phyloP scores from a whole-genome alignment of 805 yeast species.

The Metschnikowia cubensis region DNA sequence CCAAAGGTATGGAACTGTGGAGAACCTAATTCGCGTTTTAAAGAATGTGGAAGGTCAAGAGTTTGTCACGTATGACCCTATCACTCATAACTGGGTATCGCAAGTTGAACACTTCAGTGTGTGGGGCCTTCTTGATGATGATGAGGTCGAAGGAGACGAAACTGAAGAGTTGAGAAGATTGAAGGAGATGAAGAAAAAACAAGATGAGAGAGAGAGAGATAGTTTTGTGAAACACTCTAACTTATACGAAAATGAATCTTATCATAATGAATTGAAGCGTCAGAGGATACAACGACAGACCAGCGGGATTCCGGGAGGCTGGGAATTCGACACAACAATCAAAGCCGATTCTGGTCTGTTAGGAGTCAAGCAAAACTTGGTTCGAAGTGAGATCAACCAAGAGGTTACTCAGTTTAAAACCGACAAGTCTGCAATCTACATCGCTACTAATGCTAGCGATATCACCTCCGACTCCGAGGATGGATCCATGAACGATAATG shows the following conservation, averaged over 20 bases:
- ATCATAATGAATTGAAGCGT: constrained; percentile 31
- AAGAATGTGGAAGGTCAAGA: constrained; percentile 64
- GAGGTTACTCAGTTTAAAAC: constrained; percentile 22
- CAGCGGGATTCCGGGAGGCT: constrained; percentile 35
- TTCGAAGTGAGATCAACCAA: constrained; percentile 28
- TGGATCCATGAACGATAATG: constrained; percentile 12
- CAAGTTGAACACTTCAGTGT: constrained; percentile 87
- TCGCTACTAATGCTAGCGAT: constrained; percentile 28
- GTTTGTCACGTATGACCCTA: constrained; percentile 74
- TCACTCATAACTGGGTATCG: constrained; percentile 72
- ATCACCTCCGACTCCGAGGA: constrained; percentile 29
- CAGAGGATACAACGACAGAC: constrained; percentile 30
- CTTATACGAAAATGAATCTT: constrained; percentile 28
- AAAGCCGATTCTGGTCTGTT: constrained; percentile 20
- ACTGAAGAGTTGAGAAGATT: constrained; percentile 29
- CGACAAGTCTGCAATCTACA: constrained; percentile 20
- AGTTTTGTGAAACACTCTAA: constrained; percentile 27
- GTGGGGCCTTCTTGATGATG: constrained; percentile 75
- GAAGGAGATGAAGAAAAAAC: constrained; percentile 27
- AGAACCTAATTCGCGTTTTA: constrained; percentile 45
- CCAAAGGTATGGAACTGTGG: constrained; percentile 38
- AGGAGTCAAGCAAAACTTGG: constrained; percentile 26
- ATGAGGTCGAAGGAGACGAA: constrained; percentile 47
- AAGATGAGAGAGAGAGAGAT: constrained; percentile 42
- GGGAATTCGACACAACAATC: constrained; percentile 22